These are phyloP conservation scores for Boechera stricta DNA, from an alignment of 345 rosid species.

Conservation along the genomic window DNA sequence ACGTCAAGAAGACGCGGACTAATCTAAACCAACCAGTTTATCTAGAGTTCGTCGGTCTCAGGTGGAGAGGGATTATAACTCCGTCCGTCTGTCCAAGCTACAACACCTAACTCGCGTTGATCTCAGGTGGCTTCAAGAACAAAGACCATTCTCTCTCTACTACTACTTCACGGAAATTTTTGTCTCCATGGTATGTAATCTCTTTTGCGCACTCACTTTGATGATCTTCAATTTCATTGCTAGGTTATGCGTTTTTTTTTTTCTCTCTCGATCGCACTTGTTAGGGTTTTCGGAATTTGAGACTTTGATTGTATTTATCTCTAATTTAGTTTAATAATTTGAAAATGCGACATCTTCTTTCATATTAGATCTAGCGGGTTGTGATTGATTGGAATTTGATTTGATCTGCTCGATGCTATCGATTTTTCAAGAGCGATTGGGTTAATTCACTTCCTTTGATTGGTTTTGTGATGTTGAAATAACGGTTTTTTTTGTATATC, in stretches of 20 bases:
- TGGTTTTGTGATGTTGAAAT: background rate
- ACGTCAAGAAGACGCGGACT: slow-evolving; percentile 36
- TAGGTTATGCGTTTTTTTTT: slow-evolving; percentile 26
- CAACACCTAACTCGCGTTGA: background rate
- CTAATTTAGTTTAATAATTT: slow-evolving; percentile 3
- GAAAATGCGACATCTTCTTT: slow-evolving; percentile 3
- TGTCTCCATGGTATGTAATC: slow-evolving; percentile 41
- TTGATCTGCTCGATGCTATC: slow-evolving; percentile 34
- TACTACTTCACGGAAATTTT: slow-evolving; percentile 1
- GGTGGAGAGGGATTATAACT: slow-evolving; percentile 31
- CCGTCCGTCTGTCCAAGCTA: slow-evolving; percentile 11
- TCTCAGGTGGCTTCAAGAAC: background rate
- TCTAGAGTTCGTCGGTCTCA: slow-evolving; percentile 44
- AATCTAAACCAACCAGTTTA: slow-evolving; percentile 28
- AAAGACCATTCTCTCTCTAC: slow-evolving; percentile 8
- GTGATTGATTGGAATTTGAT: slow-evolving; percentile 35
- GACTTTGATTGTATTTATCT: slow-evolving; percentile 10
- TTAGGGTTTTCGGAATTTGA: slow-evolving; percentile 39
- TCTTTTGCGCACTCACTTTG: background rate
- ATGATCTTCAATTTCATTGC: slow-evolving; percentile 37
- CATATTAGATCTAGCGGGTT: slow-evolving; percentile 31
- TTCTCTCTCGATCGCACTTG: slow-evolving; percentile 23
- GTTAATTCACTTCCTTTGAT: slow-evolving; percentile 13
- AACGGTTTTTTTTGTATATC: background rate
- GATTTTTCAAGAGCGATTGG: slow-evolving; percentile 25